Conservation (phyloP, 2,329 filamentous ascomycete genomes). For the Cytospora piceicola region DNA sequence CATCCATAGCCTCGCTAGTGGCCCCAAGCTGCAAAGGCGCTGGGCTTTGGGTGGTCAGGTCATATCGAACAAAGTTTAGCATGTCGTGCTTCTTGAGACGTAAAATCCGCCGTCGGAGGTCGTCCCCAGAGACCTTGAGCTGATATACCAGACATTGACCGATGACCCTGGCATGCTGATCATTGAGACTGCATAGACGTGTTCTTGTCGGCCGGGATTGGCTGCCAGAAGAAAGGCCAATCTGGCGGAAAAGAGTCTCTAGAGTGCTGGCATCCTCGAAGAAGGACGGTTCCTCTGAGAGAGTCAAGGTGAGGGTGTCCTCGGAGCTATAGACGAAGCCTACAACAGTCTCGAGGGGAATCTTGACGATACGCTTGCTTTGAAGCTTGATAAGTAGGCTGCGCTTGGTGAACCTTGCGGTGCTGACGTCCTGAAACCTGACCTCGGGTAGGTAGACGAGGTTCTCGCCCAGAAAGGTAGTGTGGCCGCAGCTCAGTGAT, state of each 20-base stretch:
- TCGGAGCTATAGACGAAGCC: constrained; percentile 47
- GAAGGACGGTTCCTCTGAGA: constrained; percentile 54
- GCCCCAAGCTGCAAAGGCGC: background rate
- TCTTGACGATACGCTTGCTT: constrained; percentile 45
- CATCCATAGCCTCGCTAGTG: constrained; percentile 35
- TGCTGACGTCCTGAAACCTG: constrained; percentile 40
- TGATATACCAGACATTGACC: constrained; percentile 52
- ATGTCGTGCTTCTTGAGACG: constrained; percentile 36
- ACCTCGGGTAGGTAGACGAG: constrained; percentile 52
- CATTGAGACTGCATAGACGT: constrained; percentile 39
- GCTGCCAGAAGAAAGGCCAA: constrained; percentile 17
- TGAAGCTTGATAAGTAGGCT: constrained; percentile 46
- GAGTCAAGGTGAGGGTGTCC: constrained; percentile 52
- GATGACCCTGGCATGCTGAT: constrained; percentile 41
- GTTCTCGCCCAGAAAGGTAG: constrained; percentile 43
- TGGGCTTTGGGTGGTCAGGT: constrained; percentile 21
- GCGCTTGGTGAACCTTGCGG: constrained; percentile 48
- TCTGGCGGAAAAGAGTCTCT: constrained; percentile 8
- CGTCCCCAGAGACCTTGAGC: constrained; percentile 36
- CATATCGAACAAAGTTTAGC: constrained; percentile 35
- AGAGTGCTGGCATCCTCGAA: background rate
- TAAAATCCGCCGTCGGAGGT: constrained; percentile 39
- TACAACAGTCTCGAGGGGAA: constrained; percentile 53
- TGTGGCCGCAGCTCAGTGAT: constrained; percentile 48
- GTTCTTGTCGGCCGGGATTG: constrained; percentile 29